Base-by-base conservation (phyloP, 768 basidiomycete species). In the Agrocybe pediades region DNA sequence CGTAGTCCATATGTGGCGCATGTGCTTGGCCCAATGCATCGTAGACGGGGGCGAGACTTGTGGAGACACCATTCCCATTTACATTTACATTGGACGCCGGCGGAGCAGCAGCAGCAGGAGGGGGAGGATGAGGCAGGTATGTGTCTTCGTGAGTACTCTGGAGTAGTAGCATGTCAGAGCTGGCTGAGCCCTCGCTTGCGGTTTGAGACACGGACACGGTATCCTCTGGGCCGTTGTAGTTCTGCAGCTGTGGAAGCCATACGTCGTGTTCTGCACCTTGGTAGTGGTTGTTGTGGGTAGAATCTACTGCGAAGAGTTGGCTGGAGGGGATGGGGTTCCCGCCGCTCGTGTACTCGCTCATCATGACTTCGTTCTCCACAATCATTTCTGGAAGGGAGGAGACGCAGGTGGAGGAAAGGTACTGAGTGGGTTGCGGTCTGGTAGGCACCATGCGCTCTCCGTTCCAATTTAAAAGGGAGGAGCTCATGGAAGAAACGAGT, bases 381-480 rank as follows among this genome's bases (percentile, higher is more conserved):
- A 55, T 56, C 7, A 60, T 47, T 6, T 49, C 55, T 16, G 59
- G 51, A 44, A 59, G 54, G 50, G 64, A 51, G n/a, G 61, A 60
- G 9, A 62, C 53, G 7, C 62, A 60, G 40, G 57, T 58, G 17
- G 61, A 60, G 23, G 58, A 62, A 17, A 62, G 51, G 54, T 48
- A 65, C 27, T 62, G 62, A 3, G 61, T 62, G 0, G 62, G 62
- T 46, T 62, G 64, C 6, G 62, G 62, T 16, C 60, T 48, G 1
- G 63, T 44, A 33, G 61, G 29, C 25, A 52, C 58, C 40, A 58
- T 46, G 2, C 58, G 46, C 16, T 72, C 64, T 21, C 66, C 70
- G 52, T 75, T 72, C 78, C 77, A 79, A 41, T 66, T 65, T 13
- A 67, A 51, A 33, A 78, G 62, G n/a, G 77, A 74, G 3, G 77